Evolutionary conservation across 441 rosid species (phyloP), one percentile per base, ranked within the genome.

Genomic region (Isatis lusitanica): DNA sequence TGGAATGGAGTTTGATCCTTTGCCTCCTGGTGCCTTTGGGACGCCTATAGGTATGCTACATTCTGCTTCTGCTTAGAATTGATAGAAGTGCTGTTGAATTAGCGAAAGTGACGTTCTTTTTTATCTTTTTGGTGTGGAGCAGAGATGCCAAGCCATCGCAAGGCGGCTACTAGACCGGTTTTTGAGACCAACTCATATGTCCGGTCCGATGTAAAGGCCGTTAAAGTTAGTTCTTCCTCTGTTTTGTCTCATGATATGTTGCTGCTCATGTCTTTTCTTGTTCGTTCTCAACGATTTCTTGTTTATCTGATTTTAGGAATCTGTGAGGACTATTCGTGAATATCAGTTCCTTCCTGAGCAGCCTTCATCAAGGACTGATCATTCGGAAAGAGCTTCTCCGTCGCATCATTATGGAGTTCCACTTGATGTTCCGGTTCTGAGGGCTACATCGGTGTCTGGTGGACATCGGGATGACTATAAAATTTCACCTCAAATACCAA

Each of bases 331-430:
- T 13, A 81, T 89, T 67, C 97, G 84, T 74, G 97, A 94, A 67
- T 94, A 92, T 72, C 97, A 94, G 83, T 94, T 94, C 76, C 88
- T 94, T 80, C 98, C 93, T 0, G 91, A 92, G 83, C 83, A 85
- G 79, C 95, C 97, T 63, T 85, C 89, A 73, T 86, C 85, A 43
- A 83, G 86, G 79, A 64, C 83, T 42, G 93, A 91, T 50, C 76
- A 78, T 64, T 76, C 78, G 44, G 93, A 86, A 65, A 86, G 87
- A 86, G 85, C 66, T 76, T 83, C 83, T 53, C 79, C 83, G 3
- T 75, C 87, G 7, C 79, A 75, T 65, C 85, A 78, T 31, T 84
- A 63, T 74, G 84, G 81, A 66, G 80, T 83, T 24, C 83, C 87
- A 1, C 38, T 56, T 59, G 95, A 88, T 57, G 52, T 50, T 75